Evolutionary conservation across 257 asterid species (phyloP).

Genomic region (Fraxinus cuspidata): DNA sequence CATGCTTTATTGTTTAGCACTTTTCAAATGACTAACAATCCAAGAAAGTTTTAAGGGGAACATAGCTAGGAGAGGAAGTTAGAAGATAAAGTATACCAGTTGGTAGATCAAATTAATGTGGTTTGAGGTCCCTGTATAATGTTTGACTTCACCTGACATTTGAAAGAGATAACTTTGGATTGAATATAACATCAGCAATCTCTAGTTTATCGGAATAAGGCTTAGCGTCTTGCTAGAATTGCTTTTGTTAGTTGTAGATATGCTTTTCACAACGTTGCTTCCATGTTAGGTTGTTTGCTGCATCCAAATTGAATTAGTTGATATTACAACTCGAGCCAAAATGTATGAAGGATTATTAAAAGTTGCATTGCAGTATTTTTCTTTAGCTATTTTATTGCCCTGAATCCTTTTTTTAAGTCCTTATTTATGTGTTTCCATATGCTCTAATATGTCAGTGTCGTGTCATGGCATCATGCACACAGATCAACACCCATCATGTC

Average conservation of each 20-base stretch:
- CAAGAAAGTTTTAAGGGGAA: neutral
- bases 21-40: neutral
- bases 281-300: too few relatives aligned
- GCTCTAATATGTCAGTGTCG: too few relatives aligned
- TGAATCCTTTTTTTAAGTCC: too few relatives aligned
- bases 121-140: neutral
- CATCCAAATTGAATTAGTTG: too few relatives aligned
- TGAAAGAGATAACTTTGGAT: neutral
- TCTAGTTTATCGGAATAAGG: neutral
- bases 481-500: too few relatives aligned
- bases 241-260: neutral
- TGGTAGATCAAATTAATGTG: neutral
- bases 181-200: neutral
- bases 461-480: too few relatives aligned
- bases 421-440: too few relatives aligned
- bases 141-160: neutral
- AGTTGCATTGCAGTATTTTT: too few relatives aligned
- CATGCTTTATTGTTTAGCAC: constrained; percentile 6
- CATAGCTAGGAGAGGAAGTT: neutral
- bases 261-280: too few relatives aligned
- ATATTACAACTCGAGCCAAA: too few relatives aligned
- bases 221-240: neutral
- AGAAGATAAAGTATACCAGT: neutral
- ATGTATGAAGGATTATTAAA: too few relatives aligned
- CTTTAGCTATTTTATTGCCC: too few relatives aligned